Conservation (phyloP, 176 grass and related monocot genomes). For the Cocos nucifera region DNA sequence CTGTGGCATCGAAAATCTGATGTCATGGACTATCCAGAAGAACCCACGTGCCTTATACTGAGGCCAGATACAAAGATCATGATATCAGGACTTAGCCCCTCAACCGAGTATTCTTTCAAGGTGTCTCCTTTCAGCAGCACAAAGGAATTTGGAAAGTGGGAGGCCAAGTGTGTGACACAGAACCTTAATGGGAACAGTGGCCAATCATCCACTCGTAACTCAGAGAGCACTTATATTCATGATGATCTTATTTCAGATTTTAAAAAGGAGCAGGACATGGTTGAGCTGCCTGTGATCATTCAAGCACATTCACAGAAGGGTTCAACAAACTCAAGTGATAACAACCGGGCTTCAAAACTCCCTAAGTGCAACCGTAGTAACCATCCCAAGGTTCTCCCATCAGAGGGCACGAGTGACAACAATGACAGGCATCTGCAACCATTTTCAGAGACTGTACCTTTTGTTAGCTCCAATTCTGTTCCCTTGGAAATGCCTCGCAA, state of each 20-base stretch:
- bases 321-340: slow-evolving; percentile 73
- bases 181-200: slow-evolving; percentile 41
- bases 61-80: slow-evolving; percentile 44
- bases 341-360: slow-evolving; percentile 15
- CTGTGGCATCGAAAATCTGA: slow-evolving; percentile 54
- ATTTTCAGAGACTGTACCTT: slow-evolving; percentile 36
- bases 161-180: slow-evolving; percentile 47
- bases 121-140: slow-evolving; percentile 51
- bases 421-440: slow-evolving; percentile 42
- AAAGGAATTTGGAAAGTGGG: slow-evolving; percentile 38
- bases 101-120: slow-evolving; percentile 66
- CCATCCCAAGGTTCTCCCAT: slow-evolving; percentile 33
- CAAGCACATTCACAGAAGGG: slow-evolving; percentile 70
- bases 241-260: slow-evolving; percentile 27
- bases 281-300: slow-evolving; percentile 24
- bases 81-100: slow-evolving; percentile 60
- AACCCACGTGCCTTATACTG: slow-evolving; percentile 52
- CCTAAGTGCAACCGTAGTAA: slow-evolving; percentile 30
- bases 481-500: slow-evolving; percentile 41
- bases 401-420: slow-evolving; percentile 39
- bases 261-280: slow-evolving; percentile 35
- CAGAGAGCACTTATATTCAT: slow-evolving; percentile 33
- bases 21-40: slow-evolving; percentile 35
- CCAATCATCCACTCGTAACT: slow-evolving; percentile 47
- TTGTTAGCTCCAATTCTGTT: slow-evolving; percentile 38